Base-by-base conservation (phyloP, 1,284 basidiomycete species). In the Fistulinella cinereoalba region DNA sequence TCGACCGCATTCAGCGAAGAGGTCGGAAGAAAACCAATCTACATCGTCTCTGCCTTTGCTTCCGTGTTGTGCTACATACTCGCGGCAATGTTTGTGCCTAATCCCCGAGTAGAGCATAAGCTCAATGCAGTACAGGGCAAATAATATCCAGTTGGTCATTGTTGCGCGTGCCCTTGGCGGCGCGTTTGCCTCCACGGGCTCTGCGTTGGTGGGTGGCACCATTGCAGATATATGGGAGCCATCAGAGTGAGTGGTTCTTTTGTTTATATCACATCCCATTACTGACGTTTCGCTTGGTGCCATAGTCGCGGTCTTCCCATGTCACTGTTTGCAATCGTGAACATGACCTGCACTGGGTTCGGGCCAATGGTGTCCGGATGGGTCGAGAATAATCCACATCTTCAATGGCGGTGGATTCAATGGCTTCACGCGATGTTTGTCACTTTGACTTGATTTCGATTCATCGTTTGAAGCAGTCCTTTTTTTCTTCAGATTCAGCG, bases 361-460 rank as follows among this genome's bases (percentile, higher is more conserved):
- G 81, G 80, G 13, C 75, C 80, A 1, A 67, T 80, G 16, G 68
- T 72, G 22, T 72, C 76, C 9, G 77, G 75, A 3, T 83, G 76
- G 73, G 75, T 83, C 18, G 80, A 81, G 52, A 68, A 73, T 31
- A 69, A 76, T 43, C 58, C 64, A 0, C 62, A 65, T 11, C 61
- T 84, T 28, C 66, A 70, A 47, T 85, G 83, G 83, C 68, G 83
- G 10, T 85, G 81, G 81, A 81, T 84, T 21, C 77, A 82, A 61
- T 83, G 80, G 79, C 71, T 85, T 22, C 74, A 79, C 47, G 64
- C 76, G 45, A 80, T 77, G 72, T 72, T 21, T 31, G 69, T 68
- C 11, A 8, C 16, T 29, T 47, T 33, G 74, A 63, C 33, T 47
- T 21, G 11, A 9, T 32, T 37, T 16, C 16, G 10, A 29, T 44